A percentile compares a stretch with the other conserved stretches of the same genome.
Conservation (phyloP, 2,329 filamentous ascomycete species). For the Cercospora sp. region DNA sequence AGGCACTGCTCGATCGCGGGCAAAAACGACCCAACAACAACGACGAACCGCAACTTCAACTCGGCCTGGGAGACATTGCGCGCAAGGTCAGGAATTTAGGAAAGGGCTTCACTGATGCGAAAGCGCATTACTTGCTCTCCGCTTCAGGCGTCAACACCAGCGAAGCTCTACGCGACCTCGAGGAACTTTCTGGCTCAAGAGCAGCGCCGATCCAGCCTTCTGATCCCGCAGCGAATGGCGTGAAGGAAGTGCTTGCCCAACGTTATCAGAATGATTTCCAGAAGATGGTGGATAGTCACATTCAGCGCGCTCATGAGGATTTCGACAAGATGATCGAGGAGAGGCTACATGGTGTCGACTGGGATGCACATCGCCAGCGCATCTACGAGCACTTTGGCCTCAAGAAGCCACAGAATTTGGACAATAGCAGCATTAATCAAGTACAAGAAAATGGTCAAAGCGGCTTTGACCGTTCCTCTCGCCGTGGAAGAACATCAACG, state of each 20-base stretch:
- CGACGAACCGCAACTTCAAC: slow-evolving; percentile 83
- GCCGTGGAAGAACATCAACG: slow-evolving; percentile 44
- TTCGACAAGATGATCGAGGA: slow-evolving; percentile 95
- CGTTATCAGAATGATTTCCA: slow-evolving; percentile 65
- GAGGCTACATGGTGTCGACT: slow-evolving; percentile 83
- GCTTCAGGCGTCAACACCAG: slow-evolving; percentile 90
- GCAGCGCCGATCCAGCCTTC: slow-evolving; percentile 19
- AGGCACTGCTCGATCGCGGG: slow-evolving; percentile 63
- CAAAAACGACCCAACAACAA: slow-evolving; percentile 66
- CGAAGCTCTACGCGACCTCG: slow-evolving; percentile 78
- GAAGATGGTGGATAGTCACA: slow-evolving; percentile 37
- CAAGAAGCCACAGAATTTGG: slow-evolving; percentile 45
- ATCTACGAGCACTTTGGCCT: slow-evolving; percentile 98
- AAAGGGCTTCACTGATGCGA: slow-evolving; percentile 57
- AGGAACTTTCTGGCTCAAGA: slow-evolving; percentile 33
- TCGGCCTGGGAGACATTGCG: slow-evolving; percentile 85
- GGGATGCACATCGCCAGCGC: slow-evolving; percentile 87
- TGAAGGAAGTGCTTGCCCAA: slow-evolving; percentile 37
- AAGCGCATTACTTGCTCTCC: slow-evolving; percentile 83
- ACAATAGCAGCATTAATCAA: slow-evolving; percentile 37
- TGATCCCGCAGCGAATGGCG: slow-evolving; percentile 24
- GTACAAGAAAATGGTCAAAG: slow-evolving; percentile 33
- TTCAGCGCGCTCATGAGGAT: slow-evolving; percentile 83
- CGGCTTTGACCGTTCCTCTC: slow-evolving; percentile 56
- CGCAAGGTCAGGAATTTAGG: slow-evolving; percentile 74